These are phyloP conservation scores for Penicillium sp. DNA, from an alignment of 2,329 filamentous ascomycete species.

Conservation along the genomic window DNA sequence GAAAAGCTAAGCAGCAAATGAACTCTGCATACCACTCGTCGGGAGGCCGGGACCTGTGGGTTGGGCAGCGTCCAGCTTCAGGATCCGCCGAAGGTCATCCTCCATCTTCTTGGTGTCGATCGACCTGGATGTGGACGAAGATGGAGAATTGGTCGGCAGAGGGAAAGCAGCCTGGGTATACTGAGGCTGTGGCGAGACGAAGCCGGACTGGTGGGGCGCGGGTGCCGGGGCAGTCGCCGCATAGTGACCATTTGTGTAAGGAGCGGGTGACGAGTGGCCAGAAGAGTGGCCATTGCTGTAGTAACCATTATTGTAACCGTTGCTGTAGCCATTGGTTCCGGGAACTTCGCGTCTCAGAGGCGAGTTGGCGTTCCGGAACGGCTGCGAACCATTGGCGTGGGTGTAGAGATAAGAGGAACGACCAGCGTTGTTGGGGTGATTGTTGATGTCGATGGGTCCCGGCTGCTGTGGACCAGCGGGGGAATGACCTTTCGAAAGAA, in stretches of 20 bases:
- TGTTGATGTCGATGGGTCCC: background rate
- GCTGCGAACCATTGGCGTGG: conserved; percentile 25
- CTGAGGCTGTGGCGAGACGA: conserved; percentile 27
- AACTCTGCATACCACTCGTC: conserved; percentile 37
- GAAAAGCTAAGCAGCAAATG: conserved; percentile 16
- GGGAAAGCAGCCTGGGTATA: conserved; percentile 27
- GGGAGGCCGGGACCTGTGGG: conserved; percentile 29
- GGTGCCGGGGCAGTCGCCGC: background rate
- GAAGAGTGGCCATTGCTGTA: conserved; percentile 9
- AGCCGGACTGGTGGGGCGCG: conserved; percentile 16
- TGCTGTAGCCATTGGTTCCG: background rate
- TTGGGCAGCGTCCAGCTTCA: conserved; percentile 45
- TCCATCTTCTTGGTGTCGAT: conserved; percentile 50
- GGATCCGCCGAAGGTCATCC: conserved; percentile 50
- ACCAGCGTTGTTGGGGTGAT: conserved; percentile 16
- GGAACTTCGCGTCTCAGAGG: conserved; percentile 36
- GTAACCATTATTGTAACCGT: background rate
- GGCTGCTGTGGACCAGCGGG: conserved; percentile 20
- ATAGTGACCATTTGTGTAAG: conserved; percentile 19
- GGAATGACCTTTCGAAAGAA: conserved; percentile 21
- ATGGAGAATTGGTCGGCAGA: conserved; percentile 25
- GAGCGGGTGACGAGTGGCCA: conserved; percentile 22
- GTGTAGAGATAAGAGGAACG: conserved; percentile 28
- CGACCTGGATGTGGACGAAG: conserved; percentile 25
- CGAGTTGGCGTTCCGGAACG: conserved; percentile 33